phyloP scores from a whole-genome alignment of 208 protist genomes.

The Crithidia thermophila region DNA sequence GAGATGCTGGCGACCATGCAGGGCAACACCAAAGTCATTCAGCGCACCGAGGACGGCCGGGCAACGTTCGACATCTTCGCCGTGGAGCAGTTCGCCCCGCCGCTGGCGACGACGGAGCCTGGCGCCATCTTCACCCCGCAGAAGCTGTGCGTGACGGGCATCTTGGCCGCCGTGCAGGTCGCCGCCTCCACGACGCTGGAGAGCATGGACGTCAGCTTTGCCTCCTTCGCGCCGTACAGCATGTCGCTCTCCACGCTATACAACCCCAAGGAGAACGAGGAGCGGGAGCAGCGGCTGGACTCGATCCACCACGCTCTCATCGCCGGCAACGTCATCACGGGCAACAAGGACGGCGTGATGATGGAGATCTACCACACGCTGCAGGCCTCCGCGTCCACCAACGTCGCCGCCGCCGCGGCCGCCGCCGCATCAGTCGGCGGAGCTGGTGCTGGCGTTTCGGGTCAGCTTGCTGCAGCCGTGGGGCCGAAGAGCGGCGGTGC shows the following conservation, averaged over 20 bases:
- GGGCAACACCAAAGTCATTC: not conserved
- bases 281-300: constrained; percentile 31
- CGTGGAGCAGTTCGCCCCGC: constrained; percentile 26
- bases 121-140: constrained; percentile 45
- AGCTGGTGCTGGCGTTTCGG: not conserved
- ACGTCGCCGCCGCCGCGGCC: not conserved
- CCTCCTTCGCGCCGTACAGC: constrained; percentile 28
- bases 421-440: not conserved
- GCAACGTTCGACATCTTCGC: constrained; percentile 31
- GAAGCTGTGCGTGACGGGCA: constrained; percentile 37
- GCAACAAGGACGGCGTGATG: constrained; percentile 46
- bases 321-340: constrained; percentile 39
- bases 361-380: constrained; percentile 49
- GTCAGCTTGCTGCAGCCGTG: too few species aligned
- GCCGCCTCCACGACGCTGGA: constrained; percentile 23
- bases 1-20: constrained; percentile 6
- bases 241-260: constrained; percentile 18
- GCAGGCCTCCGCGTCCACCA: constrained; percentile 12
- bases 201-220: constrained; percentile 21
- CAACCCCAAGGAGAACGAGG: constrained; percentile 10
- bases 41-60: not conserved
- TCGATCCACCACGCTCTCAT: constrained; percentile 49
- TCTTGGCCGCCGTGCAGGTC: constrained; percentile 37
- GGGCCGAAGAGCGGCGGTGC: not conserved
- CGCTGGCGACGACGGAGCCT: constrained; percentile 36